Conservation (phyloP, 805 yeast species). For the Candida chauliodis region DNA sequence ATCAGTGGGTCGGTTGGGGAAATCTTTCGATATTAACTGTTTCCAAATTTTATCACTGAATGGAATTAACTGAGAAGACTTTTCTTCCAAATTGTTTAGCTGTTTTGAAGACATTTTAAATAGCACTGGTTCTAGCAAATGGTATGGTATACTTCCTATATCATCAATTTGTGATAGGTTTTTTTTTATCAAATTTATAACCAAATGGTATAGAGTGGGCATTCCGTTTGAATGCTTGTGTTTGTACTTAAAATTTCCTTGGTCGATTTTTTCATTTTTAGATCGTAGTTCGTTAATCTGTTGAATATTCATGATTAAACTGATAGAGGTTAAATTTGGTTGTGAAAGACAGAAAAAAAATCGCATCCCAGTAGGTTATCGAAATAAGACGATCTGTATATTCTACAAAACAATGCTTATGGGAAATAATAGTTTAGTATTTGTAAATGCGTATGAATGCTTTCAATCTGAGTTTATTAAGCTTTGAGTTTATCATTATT, state of each 20-base stretch:
- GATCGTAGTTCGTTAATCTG: conserved; percentile 7
- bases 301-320: conserved; percentile 3
- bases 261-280: background rate
- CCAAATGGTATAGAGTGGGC: conserved; percentile 11
- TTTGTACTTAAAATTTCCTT: background rate
- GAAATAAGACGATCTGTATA: too few species aligned
- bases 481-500: too few species aligned
- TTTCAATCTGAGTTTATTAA: too few species aligned
- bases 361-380: too few species aligned
- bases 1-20: conserved; percentile 39
- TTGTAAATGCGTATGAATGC: too few species aligned
- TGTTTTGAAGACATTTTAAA: conserved; percentile 43
- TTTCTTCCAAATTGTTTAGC: conserved; percentile 36
- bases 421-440: too few species aligned
- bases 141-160: conserved; percentile 36
- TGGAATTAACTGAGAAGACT: conserved; percentile 40
- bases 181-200: conserved; percentile 17
- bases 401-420: too few species aligned
- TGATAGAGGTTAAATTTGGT: background rate
- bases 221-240: conserved; percentile 6
- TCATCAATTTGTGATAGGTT: conserved; percentile 19
- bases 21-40: conserved; percentile 43
- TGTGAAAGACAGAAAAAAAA: conserved; percentile 2
- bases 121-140: conserved; percentile 46
- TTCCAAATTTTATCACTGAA: conserved; percentile 47